Base-by-base conservation (phyloP, 306 rosid genomes). In the Begonia peltatifolia region DNA sequence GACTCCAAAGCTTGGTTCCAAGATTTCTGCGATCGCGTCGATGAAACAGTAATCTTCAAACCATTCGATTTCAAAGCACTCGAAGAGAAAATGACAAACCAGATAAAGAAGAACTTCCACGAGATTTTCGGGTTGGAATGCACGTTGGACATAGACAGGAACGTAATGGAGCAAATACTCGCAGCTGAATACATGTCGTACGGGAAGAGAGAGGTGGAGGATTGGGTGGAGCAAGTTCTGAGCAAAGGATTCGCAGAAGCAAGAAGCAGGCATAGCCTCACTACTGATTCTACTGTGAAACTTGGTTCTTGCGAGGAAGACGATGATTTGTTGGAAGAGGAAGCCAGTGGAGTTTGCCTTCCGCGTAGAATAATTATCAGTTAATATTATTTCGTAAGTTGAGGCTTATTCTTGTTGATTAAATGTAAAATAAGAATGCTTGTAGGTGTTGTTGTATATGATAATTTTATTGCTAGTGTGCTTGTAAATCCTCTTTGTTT, bases 141-240 rank as follows among this genome's bases (percentile, higher is more conserved):
- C 63, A 20, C 14, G 18, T 68, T 90, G 46, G 81, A 78, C 64
- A 78, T 86, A 14, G 83, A 83, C 41, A 42, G 74, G 47, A 66
- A 69, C 64, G 84, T 81, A 60, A 68, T 79, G 68, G 81, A 83
- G 54, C 92, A 71, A 50, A 71, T 90, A 50, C 73, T 90, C 14
- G 88, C 92, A 20, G 88, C 94, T 1, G 73, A 72, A 10, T 86
- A 81, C 59, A 64, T 71, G 11, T 81, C 93, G 4, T 79, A 73
- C 59, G 55, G 62, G 14, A 58, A 60, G 42, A 59, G 14, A 54
- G 86, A 50, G 57, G 80, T 90, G 41, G 88, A 90, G 68, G 77
- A 76, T 38, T 90, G 99, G 99, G 71, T 77, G 36, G 83, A 76
- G 44, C 73, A 70, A 71, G 94, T 81, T 14, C 82, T 90, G 16